phyloP scores from a whole-genome alignment of 1,284 basidiomycete species.

The Sporisorium exsertum region DNA sequence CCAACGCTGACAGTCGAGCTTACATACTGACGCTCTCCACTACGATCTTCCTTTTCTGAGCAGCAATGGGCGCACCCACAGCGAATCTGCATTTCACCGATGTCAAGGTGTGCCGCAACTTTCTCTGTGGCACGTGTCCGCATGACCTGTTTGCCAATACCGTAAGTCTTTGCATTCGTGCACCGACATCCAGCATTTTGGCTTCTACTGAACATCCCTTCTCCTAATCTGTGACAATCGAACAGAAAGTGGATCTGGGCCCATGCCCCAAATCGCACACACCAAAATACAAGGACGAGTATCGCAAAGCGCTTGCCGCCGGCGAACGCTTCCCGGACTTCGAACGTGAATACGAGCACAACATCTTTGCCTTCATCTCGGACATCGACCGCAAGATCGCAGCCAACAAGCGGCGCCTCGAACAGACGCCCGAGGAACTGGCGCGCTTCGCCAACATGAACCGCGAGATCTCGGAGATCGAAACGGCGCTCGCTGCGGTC shows the following conservation, averaged over 20 bases:
- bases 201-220: neutral
- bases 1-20: neutral
- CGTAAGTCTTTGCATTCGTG: neutral
- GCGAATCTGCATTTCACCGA: constrained; percentile 88
- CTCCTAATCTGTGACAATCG: too few species aligned
- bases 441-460: constrained; percentile 98
- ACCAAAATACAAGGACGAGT: constrained; percentile 92
- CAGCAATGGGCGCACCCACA: constrained; percentile 64
- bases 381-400: constrained; percentile 97
- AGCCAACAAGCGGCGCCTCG: constrained; percentile 90
- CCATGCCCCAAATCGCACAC: constrained; percentile 97
- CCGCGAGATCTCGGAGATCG: constrained; percentile 99
- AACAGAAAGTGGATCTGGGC: constrained; percentile 94
- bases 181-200: neutral
- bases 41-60: neutral
- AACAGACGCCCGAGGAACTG: constrained; percentile 99
- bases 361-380: constrained; percentile 94
- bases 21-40: neutral
- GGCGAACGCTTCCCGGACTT: constrained; percentile 70
- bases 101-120: constrained; percentile 99
- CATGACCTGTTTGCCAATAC: constrained; percentile 98
- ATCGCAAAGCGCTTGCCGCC: constrained; percentile 80
- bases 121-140: constrained; percentile 96
- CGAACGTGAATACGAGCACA: constrained; percentile 80
- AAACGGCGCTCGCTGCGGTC: constrained; percentile 95